Base-by-base conservation (phyloP, 257 asterid species). In the Salvia splendens region DNA sequence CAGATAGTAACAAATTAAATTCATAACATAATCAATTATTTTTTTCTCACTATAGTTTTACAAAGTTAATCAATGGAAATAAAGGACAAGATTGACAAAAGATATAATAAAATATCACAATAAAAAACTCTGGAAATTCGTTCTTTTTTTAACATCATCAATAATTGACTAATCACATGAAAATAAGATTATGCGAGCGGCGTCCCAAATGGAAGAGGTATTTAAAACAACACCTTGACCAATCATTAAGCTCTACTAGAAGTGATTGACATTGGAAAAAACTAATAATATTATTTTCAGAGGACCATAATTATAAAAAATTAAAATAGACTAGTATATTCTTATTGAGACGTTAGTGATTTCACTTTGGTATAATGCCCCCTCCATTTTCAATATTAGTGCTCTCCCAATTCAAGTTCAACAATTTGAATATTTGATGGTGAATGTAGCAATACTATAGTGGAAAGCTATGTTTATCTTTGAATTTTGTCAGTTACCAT, bases 371-470 rank as follows among this genome's bases (percentile, higher is more conserved):
- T 16, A 9, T 15, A 40, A 38, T 60, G 65, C 50, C 16, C 16
- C 9, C 65, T 60, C 50, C 65, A 60, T 60, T 60, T 16, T 8
- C 3, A 16, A 11, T 5, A 16, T 40, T 60, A 41, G 14, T 60
- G 65, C 49, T 32, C 15, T 30, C 43, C 65, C 65, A 60, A 49
- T 60, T 60, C 5, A 38, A 42, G 8, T 17, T 38, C 12, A 8
- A 15, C 40, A 60, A 38, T 59, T 38, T 24, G 30, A 24, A 24
- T 24, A 24, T 24, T 24, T 40, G 3, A 60, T 1, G 65, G 5
- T 60, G 50, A 60, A 40, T 60, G 64, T 14, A 57, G 64, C 64
- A 35, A 57, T 57, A 3, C 28, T 14, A 3, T 9, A 60, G 50
- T 60, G 65, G 65, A 4, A 2, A 59, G 50, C 65, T 38, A 8